phyloP scores from a whole-genome alignment of 2,329 filamentous ascomycete genomes.

The Talaromyces sp. region DNA sequence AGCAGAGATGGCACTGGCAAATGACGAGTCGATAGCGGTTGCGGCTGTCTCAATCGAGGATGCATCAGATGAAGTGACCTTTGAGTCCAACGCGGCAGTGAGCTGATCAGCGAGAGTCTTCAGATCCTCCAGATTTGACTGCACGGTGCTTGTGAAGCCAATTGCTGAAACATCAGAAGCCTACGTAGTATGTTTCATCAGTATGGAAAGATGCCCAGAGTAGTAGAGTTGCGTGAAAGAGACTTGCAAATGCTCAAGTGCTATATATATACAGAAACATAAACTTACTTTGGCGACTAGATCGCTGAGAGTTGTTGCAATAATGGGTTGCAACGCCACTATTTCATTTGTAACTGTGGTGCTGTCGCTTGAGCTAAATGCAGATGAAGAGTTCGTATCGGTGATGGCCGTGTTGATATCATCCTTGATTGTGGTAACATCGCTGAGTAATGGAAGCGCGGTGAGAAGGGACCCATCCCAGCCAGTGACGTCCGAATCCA shows the following conservation, averaged over 20 bases:
- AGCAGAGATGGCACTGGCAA: conserved; percentile 5
- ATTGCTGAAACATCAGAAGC: conserved; percentile 1
- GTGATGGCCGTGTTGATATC: conserved; percentile 10
- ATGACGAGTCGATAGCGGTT: conserved; percentile 3
- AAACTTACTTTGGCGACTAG: conserved; percentile 7
- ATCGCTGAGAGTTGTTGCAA: conserved; percentile 3
- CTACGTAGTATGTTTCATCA: not conserved
- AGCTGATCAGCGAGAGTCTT: conserved; percentile 2
- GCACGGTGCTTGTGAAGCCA: conserved; percentile 3
- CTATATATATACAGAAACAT: not conserved
- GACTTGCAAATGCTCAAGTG: not conserved
- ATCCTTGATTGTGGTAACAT: conserved; percentile 6
- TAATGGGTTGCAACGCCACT: not conserved
- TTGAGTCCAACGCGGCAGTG: not conserved
- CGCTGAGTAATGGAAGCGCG: conserved; percentile 3
- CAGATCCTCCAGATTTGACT: not conserved
- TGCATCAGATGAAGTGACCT: not conserved
- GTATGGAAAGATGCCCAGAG: not conserved
- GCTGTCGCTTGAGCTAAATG: conserved; percentile 6
- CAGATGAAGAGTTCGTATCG: conserved; percentile 6
- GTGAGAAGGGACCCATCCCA: conserved; percentile 6
- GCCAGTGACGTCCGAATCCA: not conserved
- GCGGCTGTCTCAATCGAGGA: not conserved
- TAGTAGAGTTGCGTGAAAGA: not conserved
- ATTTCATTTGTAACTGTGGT: conserved; percentile 1